Conservation (phyloP, 2,329 filamentous ascomycete species). For the Plectosphaerella plurivora region DNA sequence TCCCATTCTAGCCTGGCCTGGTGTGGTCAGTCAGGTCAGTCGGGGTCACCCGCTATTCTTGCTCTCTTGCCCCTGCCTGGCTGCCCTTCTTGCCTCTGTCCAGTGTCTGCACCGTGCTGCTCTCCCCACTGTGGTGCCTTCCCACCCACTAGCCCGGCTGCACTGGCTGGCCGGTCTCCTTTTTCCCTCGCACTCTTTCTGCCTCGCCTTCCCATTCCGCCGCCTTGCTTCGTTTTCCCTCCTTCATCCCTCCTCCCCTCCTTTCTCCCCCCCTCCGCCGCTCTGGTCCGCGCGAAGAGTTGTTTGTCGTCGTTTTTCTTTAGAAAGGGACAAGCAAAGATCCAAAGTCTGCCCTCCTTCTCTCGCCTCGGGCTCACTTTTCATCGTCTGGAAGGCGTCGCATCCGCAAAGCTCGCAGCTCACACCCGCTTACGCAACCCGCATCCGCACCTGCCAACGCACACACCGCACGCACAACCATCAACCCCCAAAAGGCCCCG, state of each 20-base stretch:
- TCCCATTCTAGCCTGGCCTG: too few relatives aligned
- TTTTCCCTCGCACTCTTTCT: background rate
- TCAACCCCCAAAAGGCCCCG: background rate
- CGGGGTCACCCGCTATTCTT: background rate
- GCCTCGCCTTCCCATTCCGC: background rate
- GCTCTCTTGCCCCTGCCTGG: background rate
- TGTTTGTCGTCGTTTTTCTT: conserved; percentile 21
- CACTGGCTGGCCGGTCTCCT: background rate
- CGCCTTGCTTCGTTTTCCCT: background rate
- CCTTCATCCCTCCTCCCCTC: background rate
- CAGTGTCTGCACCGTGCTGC: background rate
- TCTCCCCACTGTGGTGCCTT: conserved; percentile 1
- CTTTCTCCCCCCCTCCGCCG: background rate
- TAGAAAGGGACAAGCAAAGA: conserved; percentile 10
- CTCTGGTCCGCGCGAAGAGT: conserved; percentile 12
- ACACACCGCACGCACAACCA: conserved; percentile 5
- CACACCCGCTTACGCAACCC: background rate
- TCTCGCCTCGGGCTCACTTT: conserved; percentile 7
- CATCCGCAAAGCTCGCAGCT: background rate
- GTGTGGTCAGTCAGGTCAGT: too few relatives aligned
- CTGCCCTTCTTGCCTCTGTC: background rate
- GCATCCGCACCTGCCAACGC: background rate
- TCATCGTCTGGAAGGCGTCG: conserved; percentile 8
- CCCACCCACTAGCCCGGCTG: too few relatives aligned
- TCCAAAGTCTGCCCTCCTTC: conserved; percentile 11